phyloP scores from a whole-genome alignment of 345 rosid genomes.

The Camelina laxa region DNA sequence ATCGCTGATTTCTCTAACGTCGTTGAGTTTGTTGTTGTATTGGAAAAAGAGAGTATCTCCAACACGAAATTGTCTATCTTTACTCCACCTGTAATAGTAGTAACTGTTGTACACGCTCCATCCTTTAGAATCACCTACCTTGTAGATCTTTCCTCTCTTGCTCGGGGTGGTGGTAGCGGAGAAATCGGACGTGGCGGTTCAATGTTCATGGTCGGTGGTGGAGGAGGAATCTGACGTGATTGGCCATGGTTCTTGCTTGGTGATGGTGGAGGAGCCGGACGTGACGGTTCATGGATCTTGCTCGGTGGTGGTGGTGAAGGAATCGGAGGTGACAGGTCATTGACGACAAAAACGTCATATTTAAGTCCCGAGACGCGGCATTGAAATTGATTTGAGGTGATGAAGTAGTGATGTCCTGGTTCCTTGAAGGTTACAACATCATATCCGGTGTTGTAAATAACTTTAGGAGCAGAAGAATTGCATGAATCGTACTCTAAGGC shows the following conservation, averaged over 20 bases:
- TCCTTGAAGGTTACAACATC: slow-evolving; percentile 7
- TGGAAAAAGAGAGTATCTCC: not conserved
- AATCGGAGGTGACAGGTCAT: not conserved
- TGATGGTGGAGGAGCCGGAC: not conserved
- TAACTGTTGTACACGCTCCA: not conserved
- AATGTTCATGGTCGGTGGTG: not conserved
- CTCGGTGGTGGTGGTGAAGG: not conserved
- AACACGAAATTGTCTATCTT: not conserved
- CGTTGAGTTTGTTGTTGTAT: not conserved
- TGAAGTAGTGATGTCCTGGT: slow-evolving; percentile 3
- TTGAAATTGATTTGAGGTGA: not conserved
- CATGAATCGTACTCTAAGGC: not conserved
- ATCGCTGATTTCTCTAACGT: not conserved
- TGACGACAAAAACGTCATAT: not conserved
- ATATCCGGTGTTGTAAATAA: not conserved
- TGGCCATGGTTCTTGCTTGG: not conserved
- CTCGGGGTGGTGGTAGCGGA: not conserved
- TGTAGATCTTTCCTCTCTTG: not conserved
- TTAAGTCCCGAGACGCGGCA: not conserved
- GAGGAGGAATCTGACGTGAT: not conserved
- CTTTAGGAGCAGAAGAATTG: slow-evolving; percentile 6
- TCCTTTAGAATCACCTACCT: not conserved
- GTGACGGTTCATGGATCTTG: not conserved
- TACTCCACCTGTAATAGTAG: not conserved
- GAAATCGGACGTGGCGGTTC: not conserved